Conservation (phyloP, 352 stramenopile genomes). For the Aphanomyces astaci region DNA sequence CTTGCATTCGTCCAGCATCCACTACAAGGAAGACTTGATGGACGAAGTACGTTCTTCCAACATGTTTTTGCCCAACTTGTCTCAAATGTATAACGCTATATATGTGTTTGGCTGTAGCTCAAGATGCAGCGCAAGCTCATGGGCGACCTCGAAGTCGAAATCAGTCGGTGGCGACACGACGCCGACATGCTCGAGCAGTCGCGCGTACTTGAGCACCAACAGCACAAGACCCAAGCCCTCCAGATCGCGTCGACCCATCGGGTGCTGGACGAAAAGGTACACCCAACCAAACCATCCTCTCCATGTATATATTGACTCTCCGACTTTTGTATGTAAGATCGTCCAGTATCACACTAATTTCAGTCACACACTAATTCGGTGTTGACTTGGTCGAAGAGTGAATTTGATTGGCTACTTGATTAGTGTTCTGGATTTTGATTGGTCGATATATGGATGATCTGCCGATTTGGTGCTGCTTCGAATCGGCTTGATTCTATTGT, state of each 20-base stretch:
- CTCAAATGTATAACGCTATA: constrained; percentile 35
- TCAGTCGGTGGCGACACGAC: constrained; percentile 61
- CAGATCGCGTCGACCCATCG: constrained; percentile 53
- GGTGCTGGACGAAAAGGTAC: constrained; percentile 57
- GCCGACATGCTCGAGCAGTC: constrained; percentile 69
- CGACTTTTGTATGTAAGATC: too few relatives aligned
- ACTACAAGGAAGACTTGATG: constrained; percentile 18
- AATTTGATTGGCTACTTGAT: too few relatives aligned
- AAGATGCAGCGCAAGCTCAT: constrained; percentile 63
- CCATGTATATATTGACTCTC: too few relatives aligned
- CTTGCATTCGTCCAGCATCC: not conserved
- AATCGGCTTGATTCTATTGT: too few relatives aligned
- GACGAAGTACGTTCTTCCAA: constrained; percentile 13
- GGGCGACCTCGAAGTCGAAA: constrained; percentile 61
- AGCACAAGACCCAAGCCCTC: constrained; percentile 66
- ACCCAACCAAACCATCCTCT: not conserved
- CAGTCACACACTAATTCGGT: too few relatives aligned
- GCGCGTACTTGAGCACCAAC: constrained; percentile 59
- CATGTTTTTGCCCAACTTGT: not conserved
- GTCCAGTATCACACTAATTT: too few relatives aligned
- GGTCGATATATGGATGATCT: too few relatives aligned
- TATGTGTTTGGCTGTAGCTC: too few relatives aligned
- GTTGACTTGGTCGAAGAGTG: too few relatives aligned
- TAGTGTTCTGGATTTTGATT: too few relatives aligned
- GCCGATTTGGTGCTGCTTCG: too few relatives aligned